Evolutionary conservation across 1,284 basidiomycete species (phyloP).

Genomic region (Heterobasidion occidentale): DNA sequence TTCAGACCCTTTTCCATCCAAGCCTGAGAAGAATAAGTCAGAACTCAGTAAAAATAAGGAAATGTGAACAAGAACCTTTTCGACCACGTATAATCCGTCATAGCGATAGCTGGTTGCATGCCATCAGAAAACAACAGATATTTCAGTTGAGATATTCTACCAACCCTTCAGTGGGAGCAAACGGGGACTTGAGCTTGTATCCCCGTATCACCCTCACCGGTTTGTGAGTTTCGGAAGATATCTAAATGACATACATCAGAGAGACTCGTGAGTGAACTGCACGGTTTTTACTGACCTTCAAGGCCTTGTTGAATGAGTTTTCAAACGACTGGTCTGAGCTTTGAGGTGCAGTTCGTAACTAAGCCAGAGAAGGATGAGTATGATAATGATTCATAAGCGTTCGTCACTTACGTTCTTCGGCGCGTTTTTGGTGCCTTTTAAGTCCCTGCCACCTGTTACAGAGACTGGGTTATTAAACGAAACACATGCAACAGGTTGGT

Average conservation of each 20-base stretch:
- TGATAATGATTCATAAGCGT: not conserved
- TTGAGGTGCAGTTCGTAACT: slow-evolving; percentile 82
- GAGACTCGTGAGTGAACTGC: not conserved
- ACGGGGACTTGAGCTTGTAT: slow-evolving; percentile 63
- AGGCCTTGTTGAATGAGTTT: slow-evolving; percentile 56
- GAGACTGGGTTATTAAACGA: slow-evolving; percentile 6
- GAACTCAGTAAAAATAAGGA: not conserved
- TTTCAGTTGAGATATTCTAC: slow-evolving; percentile 8
- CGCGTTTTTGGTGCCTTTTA: slow-evolving; percentile 68
- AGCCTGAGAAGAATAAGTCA: slow-evolving; percentile 24
- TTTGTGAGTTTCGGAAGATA: slow-evolving; percentile 62
- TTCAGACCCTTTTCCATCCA: slow-evolving; percentile 67
- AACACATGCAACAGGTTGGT: too few species aligned
- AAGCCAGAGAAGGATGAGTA: not conserved
- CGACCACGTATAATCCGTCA: slow-evolving; percentile 74
- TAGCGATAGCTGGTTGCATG: slow-evolving; percentile 60
- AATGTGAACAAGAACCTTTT: slow-evolving; percentile 38
- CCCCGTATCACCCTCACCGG: slow-evolving; percentile 81
- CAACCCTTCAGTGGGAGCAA: slow-evolving; percentile 67
- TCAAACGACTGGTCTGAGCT: slow-evolving; percentile 75
- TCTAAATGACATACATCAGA: slow-evolving; percentile 27
- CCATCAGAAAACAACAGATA: not conserved
- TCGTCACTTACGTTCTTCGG: slow-evolving; percentile 67
- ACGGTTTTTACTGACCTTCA: slow-evolving; percentile 39
- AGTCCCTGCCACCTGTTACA: slow-evolving; percentile 61